These are phyloP conservation scores for Mortierella sp. DNA, from an alignment of 371 early-diverging fungal species.

Conservation along the genomic window DNA sequence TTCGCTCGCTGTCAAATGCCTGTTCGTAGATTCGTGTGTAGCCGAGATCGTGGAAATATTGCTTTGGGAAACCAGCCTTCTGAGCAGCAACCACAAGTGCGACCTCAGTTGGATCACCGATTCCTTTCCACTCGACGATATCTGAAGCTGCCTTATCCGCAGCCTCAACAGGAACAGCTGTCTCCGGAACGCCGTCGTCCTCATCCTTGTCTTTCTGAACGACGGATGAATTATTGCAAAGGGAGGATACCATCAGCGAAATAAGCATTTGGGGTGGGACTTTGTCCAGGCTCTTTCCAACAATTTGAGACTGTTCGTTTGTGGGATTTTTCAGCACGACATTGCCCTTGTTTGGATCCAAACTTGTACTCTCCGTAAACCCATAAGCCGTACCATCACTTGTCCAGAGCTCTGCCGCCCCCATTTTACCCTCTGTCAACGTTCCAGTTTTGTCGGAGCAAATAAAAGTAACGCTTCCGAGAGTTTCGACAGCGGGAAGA, in stretches of 20 bases:
- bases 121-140: conserved; percentile 60
- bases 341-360: conserved; percentile 74
- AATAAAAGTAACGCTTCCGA: conserved; percentile 92
- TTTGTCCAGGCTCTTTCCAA: conserved; percentile 28
- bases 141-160: not conserved
- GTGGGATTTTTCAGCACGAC: conserved; percentile 57
- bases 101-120: conserved; percentile 70
- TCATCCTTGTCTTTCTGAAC: conserved; percentile 46
- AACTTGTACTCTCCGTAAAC: conserved; percentile 72
- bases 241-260: conserved; percentile 49
- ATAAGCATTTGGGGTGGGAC: conserved; percentile 40
- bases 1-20: conserved; percentile 87
- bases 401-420: conserved; percentile 76
- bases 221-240: conserved; percentile 77
- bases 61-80: conserved; percentile 76
- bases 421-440: conserved; percentile 95
- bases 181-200: not conserved
- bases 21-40: conserved; percentile 58
- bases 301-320: conserved; percentile 25
- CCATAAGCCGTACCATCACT: conserved; percentile 72
- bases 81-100: conserved; percentile 83
- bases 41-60: conserved; percentile 57
- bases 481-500: conserved; percentile 89
- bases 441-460: conserved; percentile 98
- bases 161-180: conserved; percentile 1